Base-by-base conservation (phyloP, 176 grass and related monocot genomes). In the Neostapfia colusana region DNA sequence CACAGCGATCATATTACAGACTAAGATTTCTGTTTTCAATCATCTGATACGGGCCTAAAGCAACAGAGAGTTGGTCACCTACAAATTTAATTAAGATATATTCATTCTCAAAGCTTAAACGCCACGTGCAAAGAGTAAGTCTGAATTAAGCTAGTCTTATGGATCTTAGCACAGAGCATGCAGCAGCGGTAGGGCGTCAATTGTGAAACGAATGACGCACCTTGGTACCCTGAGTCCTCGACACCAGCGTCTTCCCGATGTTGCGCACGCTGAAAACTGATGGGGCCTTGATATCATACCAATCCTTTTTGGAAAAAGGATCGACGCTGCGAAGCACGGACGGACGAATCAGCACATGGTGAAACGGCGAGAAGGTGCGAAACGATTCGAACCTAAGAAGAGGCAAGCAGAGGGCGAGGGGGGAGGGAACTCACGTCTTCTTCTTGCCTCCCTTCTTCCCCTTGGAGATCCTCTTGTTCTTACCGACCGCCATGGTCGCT, bases 401-500 rank as follows among this genome's bases (percentile, higher is more conserved):
- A 8, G 2, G 28, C 73, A n/a, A 10, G 1, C 4, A 61, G 27
- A 46, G 34, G 36, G 6, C 17, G 13, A 3, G 14, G 17, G 0
- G 37, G 8, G n/a, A 15, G 23, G 45, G 11, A 77, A 66, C 91
- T 64, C 74, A 98, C 95, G 42, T 84, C 84, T 98, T 98, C 77
- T 97, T 97, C 86, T 97, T 97, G 0, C 84, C 82, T 2, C 94
- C 94, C 79, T 98, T 98, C 79, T 91, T 90, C 0, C 95, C 91
- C 82, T 98, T 94, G 54, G 85, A 90, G 67, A 98, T 98, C 62
- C 95, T 41, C 87, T 98, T 94, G 91, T 98, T 98, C 85, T 94
- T 98, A 0, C 95, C 92, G 44, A 84, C 82, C 2, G 82, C 86
- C 86, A 89, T 88, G 57, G 57, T 24, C 43, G 65, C 53, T 5